A percentile compares a stretch with the other conserved stretches of the same genome.
Evolutionary conservation across 2,329 filamentous ascomycete genomes (phyloP).

Genomic region (Helotiales sp.): DNA sequence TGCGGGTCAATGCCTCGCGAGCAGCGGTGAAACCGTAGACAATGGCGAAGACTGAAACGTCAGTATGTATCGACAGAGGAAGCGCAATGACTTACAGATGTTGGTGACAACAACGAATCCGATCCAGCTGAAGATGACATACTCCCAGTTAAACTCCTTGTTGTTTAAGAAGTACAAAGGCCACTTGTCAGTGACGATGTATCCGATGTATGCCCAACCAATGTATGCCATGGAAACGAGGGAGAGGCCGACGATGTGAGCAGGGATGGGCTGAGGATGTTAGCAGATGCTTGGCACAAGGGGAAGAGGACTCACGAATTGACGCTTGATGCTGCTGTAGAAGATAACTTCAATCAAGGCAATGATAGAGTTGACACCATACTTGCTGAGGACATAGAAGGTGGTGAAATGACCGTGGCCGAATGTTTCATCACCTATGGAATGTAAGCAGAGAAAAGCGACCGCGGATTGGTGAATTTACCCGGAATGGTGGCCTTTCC

Average conservation of each 20-base stretch:
- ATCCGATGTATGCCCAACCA: slow-evolving; percentile 41
- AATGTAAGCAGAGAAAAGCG: slow-evolving; percentile 17
- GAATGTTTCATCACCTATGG: slow-evolving; percentile 33
- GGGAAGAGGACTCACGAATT: slow-evolving; percentile 35
- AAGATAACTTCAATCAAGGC: slow-evolving; percentile 43
- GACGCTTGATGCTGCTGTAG: slow-evolving; percentile 42
- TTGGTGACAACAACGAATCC: slow-evolving; percentile 31
- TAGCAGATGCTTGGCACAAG: slow-evolving; percentile 11
- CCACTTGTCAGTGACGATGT: slow-evolving; percentile 37
- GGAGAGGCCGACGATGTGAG: slow-evolving; percentile 35
- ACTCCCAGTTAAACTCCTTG: slow-evolving; percentile 36
- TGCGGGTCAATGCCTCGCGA: slow-evolving; percentile 23
- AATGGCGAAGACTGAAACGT: slow-evolving; percentile 13
- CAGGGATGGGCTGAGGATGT: slow-evolving; percentile 34
- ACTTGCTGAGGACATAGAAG: slow-evolving; percentile 40
- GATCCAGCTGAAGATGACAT: slow-evolving; percentile 32
- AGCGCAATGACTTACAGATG: slow-evolving; percentile 31
- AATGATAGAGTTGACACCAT: slow-evolving; percentile 38
- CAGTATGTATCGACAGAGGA: not conserved
- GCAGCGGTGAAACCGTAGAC: slow-evolving; percentile 17
- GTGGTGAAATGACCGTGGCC: slow-evolving; percentile 29
- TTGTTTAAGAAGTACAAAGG: slow-evolving; percentile 43
- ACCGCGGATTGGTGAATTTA: slow-evolving; percentile 5
- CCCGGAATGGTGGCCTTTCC: slow-evolving; percentile 32
- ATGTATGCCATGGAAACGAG: slow-evolving; percentile 37